Evolutionary conservation across 2,329 filamentous ascomycete species (phyloP), one percentile per base, ranked within the genome.

Genomic region (Penicillium sp.): DNA sequence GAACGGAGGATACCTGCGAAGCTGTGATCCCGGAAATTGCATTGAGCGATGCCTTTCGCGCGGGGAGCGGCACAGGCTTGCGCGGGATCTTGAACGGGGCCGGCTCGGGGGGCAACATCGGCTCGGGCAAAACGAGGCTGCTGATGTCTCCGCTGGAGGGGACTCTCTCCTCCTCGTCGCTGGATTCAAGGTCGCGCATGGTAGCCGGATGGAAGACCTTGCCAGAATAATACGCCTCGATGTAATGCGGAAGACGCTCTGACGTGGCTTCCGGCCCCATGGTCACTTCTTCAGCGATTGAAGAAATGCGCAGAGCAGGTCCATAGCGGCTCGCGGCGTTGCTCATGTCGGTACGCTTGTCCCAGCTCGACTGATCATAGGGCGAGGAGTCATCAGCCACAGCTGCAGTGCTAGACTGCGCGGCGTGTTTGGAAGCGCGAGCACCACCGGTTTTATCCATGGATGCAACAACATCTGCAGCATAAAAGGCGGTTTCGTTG

Each of bases 251-350:
- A 31, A 37, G 24, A 23, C 25, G 13, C 3, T 12, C 23, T 7
- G 31, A 24, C 18, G n/a, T 12, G 28, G 24, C 12, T n/a, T 44
- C 31, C 10, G 24, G 23, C 6, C 31, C 43, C 40, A 66, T 62
- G 4, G 66, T 44, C 10, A 28, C 8, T 9, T 57, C 46, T 20
- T 65, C 58, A 7, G 66, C 66, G 31, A 56, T 62, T 3, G 57
- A 32, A 0, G 65, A 61, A 15, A 68, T 61, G 28, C 46, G 61
- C 15, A 68, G 53, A 15, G 37, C 60, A 24, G 64, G 64, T 1
- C 63, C 28, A 29, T 29, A 29, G 10, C 9, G 28, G 28, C 12
- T 29, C 3, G 28, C 28, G 28, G 28, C 9, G 12, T 10, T 29
- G 27, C 7, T 12, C 27, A 27, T 27, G 15, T 18, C 15, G 15